These are phyloP conservation scores for Bimuria novae-zelandiae DNA, from an alignment of 2,329 filamentous ascomycete genomes.

Conservation along the genomic window DNA sequence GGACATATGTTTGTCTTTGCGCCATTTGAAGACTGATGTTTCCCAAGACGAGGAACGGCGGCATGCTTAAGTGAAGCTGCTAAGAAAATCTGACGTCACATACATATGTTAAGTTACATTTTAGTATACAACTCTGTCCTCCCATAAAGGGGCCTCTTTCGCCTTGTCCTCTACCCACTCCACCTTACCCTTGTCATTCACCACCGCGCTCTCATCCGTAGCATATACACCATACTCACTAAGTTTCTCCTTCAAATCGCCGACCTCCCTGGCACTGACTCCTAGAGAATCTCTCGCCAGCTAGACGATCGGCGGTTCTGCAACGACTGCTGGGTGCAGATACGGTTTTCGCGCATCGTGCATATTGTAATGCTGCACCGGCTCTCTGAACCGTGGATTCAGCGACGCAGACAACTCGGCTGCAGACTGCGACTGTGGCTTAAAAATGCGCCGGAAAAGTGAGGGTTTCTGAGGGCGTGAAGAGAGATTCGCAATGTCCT, in stretches of 20 bases:
- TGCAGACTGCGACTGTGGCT: constrained; percentile 12
- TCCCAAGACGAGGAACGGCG: too few relatives aligned
- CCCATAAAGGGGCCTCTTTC: constrained; percentile 1
- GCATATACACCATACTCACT: not conserved
- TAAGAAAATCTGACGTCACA: too few relatives aligned
- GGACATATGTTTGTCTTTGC: too few relatives aligned
- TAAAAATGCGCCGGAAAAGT: constrained; percentile 11
- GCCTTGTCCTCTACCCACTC: not conserved
- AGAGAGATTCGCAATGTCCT: not conserved
- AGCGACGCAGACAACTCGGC: constrained; percentile 17
- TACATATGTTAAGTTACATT: not conserved
- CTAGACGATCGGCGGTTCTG: constrained; percentile 19
- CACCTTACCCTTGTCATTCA: constrained; percentile 6
- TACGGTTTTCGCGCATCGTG: constrained; percentile 21
- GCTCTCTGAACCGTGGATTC: constrained; percentile 11
- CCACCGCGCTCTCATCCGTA: constrained; percentile 2
- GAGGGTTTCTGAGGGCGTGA: not conserved
- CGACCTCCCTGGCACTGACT: constrained; percentile 1
- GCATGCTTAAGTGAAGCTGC: too few relatives aligned
- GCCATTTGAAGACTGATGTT: too few relatives aligned
- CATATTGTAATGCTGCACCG: constrained; percentile 14
- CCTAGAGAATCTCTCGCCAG: constrained; percentile 4
- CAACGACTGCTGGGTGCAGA: constrained; percentile 17
- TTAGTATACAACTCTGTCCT: not conserved
- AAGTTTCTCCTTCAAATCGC: not conserved